phyloP scores from a whole-genome alignment of 306 rosid genomes.

The Sicyos baderoa region DNA sequence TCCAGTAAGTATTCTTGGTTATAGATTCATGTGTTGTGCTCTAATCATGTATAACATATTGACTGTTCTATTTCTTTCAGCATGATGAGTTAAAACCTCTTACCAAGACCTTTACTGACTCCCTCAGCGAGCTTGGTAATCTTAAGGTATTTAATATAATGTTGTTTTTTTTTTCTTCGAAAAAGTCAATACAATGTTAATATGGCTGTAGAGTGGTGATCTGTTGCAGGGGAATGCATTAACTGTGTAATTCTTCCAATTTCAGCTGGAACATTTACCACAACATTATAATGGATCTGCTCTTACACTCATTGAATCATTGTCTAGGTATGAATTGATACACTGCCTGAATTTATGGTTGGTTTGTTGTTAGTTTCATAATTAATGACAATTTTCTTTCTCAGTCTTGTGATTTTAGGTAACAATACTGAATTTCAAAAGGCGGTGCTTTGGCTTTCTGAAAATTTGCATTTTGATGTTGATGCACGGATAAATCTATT shows the following conservation, averaged over 20 bases:
- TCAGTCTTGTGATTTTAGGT: slow-evolving; percentile 81
- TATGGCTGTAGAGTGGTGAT: slow-evolving; percentile 4
- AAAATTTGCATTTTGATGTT: slow-evolving; percentile 65
- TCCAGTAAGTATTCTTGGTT: slow-evolving; percentile 55
- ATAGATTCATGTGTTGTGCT: slow-evolving; percentile 9
- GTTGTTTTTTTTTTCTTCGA: too few species aligned
- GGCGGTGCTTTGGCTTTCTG: slow-evolving; percentile 83
- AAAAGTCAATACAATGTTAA: neutral
- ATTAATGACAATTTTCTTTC: slow-evolving; percentile 20
- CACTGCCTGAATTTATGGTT: slow-evolving; percentile 10
- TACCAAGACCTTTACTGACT: slow-evolving; percentile 68
- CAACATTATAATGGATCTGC: slow-evolving; percentile 79
- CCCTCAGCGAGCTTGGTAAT: slow-evolving; percentile 90
- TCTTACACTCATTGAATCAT: slow-evolving; percentile 80
- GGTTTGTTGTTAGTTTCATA: neutral
- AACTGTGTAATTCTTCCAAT: slow-evolving; percentile 28
- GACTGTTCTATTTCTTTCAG: slow-evolving; percentile 36
- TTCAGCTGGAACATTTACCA: slow-evolving; percentile 87
- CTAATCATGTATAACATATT: slow-evolving; percentile 13
- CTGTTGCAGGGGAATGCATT: slow-evolving; percentile 4
- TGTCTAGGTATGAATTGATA: slow-evolving; percentile 55
- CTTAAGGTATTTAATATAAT: slow-evolving; percentile 44
- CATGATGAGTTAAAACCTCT: slow-evolving; percentile 95
- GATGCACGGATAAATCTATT: slow-evolving; percentile 92
- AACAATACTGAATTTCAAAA: slow-evolving; percentile 77